phyloP scores from a whole-genome alignment of 257 asterid genomes.

The Penstemon barbatus region DNA sequence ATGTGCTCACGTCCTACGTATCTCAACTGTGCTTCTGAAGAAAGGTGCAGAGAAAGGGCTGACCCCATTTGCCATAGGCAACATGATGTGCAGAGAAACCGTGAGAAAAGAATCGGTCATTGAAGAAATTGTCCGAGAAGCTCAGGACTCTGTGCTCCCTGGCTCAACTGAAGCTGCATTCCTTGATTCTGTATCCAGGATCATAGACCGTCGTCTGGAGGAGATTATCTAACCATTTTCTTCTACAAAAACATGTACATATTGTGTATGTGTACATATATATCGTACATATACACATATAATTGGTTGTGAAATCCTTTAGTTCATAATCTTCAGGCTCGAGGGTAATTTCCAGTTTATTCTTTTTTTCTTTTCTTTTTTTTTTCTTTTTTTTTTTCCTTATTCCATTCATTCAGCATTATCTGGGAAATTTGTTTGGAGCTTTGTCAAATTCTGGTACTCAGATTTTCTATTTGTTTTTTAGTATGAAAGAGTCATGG shows the following conservation, averaged over 20 bases:
- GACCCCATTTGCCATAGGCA: slow-evolving; percentile 70
- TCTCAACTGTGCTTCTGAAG: slow-evolving; percentile 88
- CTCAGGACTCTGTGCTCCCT: slow-evolving; percentile 65
- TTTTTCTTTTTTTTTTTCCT: slow-evolving; percentile 14
- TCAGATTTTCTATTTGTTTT: slow-evolving; percentile 17
- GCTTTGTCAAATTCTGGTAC: slow-evolving; percentile 27
- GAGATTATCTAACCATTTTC: slow-evolving; percentile 32
- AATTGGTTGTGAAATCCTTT: slow-evolving; percentile 31
- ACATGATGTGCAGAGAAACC: slow-evolving; percentile 70
- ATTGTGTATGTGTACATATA: slow-evolving; percentile 34
- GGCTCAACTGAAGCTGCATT: slow-evolving; percentile 65
- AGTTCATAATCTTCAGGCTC: slow-evolving; percentile 22
- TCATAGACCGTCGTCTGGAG: slow-evolving; percentile 61
- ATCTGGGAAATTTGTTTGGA: slow-evolving; percentile 28
- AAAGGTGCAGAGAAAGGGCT: slow-evolving; percentile 75
- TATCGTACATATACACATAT: slow-evolving; percentile 33
- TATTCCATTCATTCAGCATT: slow-evolving; percentile 11
- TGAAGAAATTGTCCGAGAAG: slow-evolving; percentile 74
- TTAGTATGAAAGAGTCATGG: slow-evolving; percentile 6
- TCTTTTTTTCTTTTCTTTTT: slow-evolving; percentile 18
- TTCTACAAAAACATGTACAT: slow-evolving; percentile 23
- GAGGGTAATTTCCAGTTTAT: slow-evolving; percentile 14
- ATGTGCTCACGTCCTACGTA: slow-evolving; percentile 70
- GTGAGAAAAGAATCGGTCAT: slow-evolving; percentile 59
- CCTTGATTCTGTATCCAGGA: slow-evolving; percentile 55